phyloP scores from a whole-genome alignment of 805 yeast genomes.

The Myxozyma kluyveri region DNA sequence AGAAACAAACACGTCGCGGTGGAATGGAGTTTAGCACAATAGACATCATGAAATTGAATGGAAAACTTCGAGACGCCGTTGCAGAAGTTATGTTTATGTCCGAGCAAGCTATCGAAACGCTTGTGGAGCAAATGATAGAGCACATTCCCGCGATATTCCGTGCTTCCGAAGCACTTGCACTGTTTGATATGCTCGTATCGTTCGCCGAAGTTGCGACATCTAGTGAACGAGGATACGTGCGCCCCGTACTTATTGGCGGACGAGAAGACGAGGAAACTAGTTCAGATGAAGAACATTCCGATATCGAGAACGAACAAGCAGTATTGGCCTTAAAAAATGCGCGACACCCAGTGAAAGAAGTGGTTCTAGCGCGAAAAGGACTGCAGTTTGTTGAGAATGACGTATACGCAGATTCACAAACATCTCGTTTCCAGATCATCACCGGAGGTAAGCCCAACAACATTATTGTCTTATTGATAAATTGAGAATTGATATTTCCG shows the following conservation, averaged over 20 bases:
- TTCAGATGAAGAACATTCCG: not conserved
- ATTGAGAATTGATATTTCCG: not conserved
- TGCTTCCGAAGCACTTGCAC: constrained; percentile 46
- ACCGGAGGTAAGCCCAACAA: constrained; percentile 49
- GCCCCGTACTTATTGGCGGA: constrained; percentile 11
- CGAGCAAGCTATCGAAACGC: constrained; percentile 41
- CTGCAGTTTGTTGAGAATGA: constrained; percentile 43
- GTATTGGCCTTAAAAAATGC: constrained; percentile 36
- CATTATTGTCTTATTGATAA: too few relatives aligned
- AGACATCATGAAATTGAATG: constrained; percentile 43
- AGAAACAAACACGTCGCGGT: constrained; percentile 32
- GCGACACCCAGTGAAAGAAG: constrained; percentile 48
- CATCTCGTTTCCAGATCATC: constrained; percentile 48
- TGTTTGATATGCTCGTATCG: constrained; percentile 42
- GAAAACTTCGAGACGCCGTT: constrained; percentile 42
- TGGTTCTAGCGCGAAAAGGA: constrained; percentile 20
- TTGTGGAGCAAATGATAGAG: constrained; percentile 35
- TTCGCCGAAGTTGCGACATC: constrained; percentile 31
- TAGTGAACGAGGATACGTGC: constrained; percentile 14
- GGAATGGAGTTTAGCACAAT: constrained; percentile 44
- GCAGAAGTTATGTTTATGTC: constrained; percentile 46
- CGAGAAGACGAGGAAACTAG: not conserved
- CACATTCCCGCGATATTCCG: constrained; percentile 43
- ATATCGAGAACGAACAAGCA: constrained; percentile 6
- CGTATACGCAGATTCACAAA: constrained; percentile 38